These are phyloP conservation scores for Cymodocea nodosa DNA, from an alignment of 116 monocot genomes.

Conservation along the genomic window DNA sequence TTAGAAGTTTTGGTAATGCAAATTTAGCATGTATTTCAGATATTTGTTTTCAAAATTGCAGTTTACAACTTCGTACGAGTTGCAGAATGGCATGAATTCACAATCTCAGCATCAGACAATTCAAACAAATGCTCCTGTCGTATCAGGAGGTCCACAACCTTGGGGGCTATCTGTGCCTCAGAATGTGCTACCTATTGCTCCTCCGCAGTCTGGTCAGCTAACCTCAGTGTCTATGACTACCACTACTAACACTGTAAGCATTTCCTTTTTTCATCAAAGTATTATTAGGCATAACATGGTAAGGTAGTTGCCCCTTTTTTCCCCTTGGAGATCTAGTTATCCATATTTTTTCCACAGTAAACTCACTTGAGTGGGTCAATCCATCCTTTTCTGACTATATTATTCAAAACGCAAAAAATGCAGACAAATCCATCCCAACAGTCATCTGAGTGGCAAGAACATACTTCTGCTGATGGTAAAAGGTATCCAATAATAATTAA, in stretches of 20 bases:
- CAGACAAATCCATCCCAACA: conserved; percentile 16
- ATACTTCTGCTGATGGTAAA: conserved; percentile 84
- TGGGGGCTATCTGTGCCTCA: conserved; percentile 40
- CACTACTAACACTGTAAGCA: conserved; percentile 37
- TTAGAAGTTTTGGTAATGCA: background rate
- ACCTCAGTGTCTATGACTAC: conserved; percentile 18
- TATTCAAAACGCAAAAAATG: background rate
- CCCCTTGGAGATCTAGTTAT: background rate
- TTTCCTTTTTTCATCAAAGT: background rate
- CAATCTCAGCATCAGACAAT: conserved; percentile 39
- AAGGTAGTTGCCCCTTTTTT: background rate
- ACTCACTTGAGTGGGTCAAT: background rate
- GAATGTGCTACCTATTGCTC: conserved; percentile 28
- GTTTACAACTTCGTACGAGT: conserved; percentile 59
- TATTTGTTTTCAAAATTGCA: conserved; percentile 12
- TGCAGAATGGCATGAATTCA: conserved; percentile 22
- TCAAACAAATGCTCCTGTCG: conserved; percentile 33
- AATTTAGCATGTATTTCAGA: conserved; percentile 1
- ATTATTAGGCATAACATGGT: background rate
- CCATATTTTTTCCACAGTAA: background rate
- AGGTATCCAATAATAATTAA: conserved; percentile 29
- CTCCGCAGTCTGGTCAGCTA: conserved; percentile 25
- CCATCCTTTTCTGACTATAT: background rate
- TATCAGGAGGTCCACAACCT: conserved; percentile 29
- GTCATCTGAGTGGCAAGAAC: conserved; percentile 90